Evolutionary conservation across 805 yeast genomes (phyloP), one percentile per base, ranked within the genome.

Genomic region (Lachancea kluyveri): DNA sequence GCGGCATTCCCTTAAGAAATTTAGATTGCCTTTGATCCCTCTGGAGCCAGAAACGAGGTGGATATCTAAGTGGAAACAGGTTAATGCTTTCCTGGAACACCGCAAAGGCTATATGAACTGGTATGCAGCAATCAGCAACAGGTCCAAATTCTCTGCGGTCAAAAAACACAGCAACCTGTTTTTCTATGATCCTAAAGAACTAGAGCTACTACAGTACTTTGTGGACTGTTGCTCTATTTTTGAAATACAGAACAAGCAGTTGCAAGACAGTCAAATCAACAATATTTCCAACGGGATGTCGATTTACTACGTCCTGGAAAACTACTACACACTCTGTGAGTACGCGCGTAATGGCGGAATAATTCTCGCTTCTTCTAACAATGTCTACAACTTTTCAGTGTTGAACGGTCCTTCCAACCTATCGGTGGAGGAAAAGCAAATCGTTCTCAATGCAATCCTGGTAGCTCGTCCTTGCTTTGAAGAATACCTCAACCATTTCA

Each of bases 391-490:
- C 10, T 33, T 29, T 18, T 20, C 28, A 9, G 21, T 28, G 13
- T 25, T 35, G 17, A 35, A 35, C 31, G 39, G 39, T 16, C 24
- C 22, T 15, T 13, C 12, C 4, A 25, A 14, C 11, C 21, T 26
- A 9, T 17, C 35, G 13, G 12, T 17, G 8, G 34, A 35, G 10
- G 16, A 30, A 17, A 35, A 31, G 28, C 10, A 12, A 5, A 15
- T 23, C 13, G 39, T 35, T 21, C 28, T 31, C 20, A 21, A 31
- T 6, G 39, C 39, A 16, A 33, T 35, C 20, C 24, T 20, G 17
- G 23, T 25, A 1, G 14, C 35, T 10, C n/a, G 24, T 20, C 7
- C 13, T 6, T 15, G 19, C 25, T 31, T 30, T 17, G 28, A 31
- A 13, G 24, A 31, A 21, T 21, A 35, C 21, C 18, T 31, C 24